Evolutionary conservation across 306 rosid genomes (phyloP).

Genomic region (Inga laurina): DNA sequence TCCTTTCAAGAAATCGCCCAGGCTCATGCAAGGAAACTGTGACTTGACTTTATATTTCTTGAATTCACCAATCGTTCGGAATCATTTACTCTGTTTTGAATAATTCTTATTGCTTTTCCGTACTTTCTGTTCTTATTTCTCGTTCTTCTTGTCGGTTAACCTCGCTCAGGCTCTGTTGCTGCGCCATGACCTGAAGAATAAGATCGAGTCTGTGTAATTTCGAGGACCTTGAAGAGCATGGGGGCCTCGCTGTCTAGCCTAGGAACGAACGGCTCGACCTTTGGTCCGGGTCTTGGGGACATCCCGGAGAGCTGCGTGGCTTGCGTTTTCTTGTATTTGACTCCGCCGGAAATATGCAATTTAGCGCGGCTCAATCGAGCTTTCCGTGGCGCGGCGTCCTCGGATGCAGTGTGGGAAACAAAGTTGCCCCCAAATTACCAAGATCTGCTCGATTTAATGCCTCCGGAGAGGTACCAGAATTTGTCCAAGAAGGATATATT

Average conservation of each 20-base stretch:
- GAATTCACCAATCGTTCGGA: constrained; percentile 14
- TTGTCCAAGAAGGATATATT: constrained; percentile 74
- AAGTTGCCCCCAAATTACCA: constrained; percentile 80
- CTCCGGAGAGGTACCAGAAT: constrained; percentile 55
- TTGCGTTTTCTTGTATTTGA: constrained; percentile 72
- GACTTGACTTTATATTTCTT: constrained; percentile 5
- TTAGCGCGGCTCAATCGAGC: constrained; percentile 81
- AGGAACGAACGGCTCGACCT: constrained; percentile 58
- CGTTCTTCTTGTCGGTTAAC: not conserved
- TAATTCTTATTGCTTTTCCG: not conserved
- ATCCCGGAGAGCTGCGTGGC: constrained; percentile 93
- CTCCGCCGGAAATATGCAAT: constrained; percentile 94
- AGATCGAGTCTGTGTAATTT: not conserved
- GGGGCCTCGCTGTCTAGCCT: constrained; percentile 81
- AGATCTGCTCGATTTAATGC: constrained; percentile 65
- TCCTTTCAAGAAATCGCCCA: not conserved
- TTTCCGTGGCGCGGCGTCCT: constrained; percentile 88
- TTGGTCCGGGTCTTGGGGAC: constrained; percentile 86
- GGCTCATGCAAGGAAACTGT: not conserved
- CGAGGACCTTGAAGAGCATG: constrained; percentile 42
- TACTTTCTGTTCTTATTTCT: not conserved
- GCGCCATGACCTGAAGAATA: constrained; percentile 27
- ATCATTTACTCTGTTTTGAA: not conserved
- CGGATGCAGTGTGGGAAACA: constrained; percentile 80
- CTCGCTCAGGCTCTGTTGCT: not conserved